phyloP scores from a whole-genome alignment of 352 stramenopile species.

The Globisporangium irregulare region DNA sequence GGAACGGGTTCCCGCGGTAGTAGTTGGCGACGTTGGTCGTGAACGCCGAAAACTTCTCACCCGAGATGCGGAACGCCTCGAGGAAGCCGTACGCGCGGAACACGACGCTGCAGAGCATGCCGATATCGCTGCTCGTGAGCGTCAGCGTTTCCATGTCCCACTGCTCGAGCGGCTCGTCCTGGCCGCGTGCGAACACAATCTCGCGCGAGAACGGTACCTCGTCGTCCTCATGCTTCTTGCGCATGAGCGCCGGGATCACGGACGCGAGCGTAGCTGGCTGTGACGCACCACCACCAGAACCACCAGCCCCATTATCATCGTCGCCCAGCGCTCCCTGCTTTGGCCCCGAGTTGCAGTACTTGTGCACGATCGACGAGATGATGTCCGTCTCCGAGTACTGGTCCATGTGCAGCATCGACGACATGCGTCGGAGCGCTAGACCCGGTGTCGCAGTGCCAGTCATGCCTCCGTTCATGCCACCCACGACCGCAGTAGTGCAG shows the following conservation, averaged over 20 bases:
- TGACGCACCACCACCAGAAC: neutral
- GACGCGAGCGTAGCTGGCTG: constrained; percentile 16
- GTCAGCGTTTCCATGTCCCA: constrained; percentile 50
- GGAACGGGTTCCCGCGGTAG: constrained; percentile 75
- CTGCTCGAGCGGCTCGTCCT: constrained; percentile 45
- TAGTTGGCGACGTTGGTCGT: constrained; percentile 57
- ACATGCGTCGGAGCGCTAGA: constrained; percentile 17
- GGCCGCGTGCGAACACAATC: constrained; percentile 37
- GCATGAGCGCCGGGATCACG: constrained; percentile 25
- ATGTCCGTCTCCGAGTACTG: constrained; percentile 48
- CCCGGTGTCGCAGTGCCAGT: no score
- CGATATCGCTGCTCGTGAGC: constrained; percentile 37
- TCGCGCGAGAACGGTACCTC: constrained; percentile 54
- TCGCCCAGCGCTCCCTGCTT: neutral
- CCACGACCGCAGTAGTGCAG: constrained; percentile 28
- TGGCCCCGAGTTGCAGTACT: constrained; percentile 34
- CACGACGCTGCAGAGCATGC: constrained; percentile 39
- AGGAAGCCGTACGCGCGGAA: constrained; percentile 55
- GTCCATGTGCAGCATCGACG: constrained; percentile 22
- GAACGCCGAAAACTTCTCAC: constrained; percentile 54
- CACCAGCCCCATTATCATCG: neutral
- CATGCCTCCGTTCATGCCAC: neutral
- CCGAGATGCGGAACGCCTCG: constrained; percentile 48
- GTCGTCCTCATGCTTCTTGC: constrained; percentile 57
- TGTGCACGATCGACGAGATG: constrained; percentile 61